Conservation (phyloP, 1,284 basidiomycete genomes). For the Rugosomyces carneus region DNA sequence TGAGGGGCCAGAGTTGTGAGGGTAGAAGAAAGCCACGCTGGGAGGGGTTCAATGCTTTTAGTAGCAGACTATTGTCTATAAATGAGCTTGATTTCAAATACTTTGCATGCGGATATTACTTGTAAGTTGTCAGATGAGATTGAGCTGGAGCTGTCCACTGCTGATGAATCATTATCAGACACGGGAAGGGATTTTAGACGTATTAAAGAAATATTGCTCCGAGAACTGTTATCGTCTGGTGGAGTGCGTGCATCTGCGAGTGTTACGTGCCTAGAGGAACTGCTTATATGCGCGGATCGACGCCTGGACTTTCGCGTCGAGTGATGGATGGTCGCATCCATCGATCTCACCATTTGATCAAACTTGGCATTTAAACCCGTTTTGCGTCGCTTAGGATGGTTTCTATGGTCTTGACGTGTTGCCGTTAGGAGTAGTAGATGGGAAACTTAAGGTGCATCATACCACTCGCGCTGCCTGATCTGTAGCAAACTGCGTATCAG, state of each 20-base stretch:
- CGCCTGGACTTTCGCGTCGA: slow-evolving; percentile 20
- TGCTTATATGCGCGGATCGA: slow-evolving; percentile 30
- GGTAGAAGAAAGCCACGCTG: slow-evolving; percentile 27
- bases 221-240: slow-evolving; percentile 23
- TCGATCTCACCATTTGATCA: slow-evolving; percentile 58
- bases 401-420: slow-evolving; percentile 6
- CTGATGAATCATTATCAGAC: not conserved
- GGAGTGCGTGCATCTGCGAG: slow-evolving; percentile 32
- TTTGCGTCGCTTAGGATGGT: slow-evolving; percentile 38
- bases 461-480: slow-evolving; percentile 2
- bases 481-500: not conserved
- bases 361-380: slow-evolving; percentile 54
- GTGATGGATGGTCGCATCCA: slow-evolving; percentile 35
- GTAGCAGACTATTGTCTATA: not conserved
- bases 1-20: slow-evolving; percentile 28
- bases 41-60: slow-evolving; percentile 13
- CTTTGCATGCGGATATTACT: not conserved
- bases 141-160: not conserved
- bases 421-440: not conserved
- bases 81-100: not conserved
- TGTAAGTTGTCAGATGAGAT: not conserved
- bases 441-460: not conserved
- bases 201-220: slow-evolving; percentile 35
- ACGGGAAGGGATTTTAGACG: slow-evolving; percentile 23
- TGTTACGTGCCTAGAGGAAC: slow-evolving; percentile 40